Conservation (phyloP, 176 grass and related monocot genomes). For the Neostapfia colusana region DNA sequence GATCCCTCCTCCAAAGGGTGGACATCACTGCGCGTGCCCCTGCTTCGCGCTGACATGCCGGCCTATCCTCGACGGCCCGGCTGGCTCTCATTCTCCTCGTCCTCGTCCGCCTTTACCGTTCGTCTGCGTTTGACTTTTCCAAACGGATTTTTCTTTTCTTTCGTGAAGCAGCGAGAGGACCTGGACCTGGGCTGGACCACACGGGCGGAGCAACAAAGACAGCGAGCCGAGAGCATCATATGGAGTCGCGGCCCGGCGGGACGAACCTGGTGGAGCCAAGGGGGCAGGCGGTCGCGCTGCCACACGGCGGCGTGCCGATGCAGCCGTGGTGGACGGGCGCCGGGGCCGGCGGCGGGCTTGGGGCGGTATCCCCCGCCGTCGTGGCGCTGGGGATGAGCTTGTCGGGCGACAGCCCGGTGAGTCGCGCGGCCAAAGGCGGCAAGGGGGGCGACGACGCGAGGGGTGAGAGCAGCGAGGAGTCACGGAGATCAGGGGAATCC, state of each 20-base stretch:
- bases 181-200: too few species aligned
- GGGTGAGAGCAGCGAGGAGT: slow-evolving; percentile 50
- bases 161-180: too few species aligned
- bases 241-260: slow-evolving; percentile 42
- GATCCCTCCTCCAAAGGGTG: neutral
- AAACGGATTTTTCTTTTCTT: neutral
- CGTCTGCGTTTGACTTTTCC: slow-evolving; percentile 25
- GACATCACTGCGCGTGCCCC: neutral
- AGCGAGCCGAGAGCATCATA: neutral
- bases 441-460: slow-evolving; percentile 25
- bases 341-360: slow-evolving; percentile 38
- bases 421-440: neutral
- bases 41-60: neutral
- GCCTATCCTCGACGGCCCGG: neutral
- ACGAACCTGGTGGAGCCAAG: slow-evolving; percentile 43
- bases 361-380: slow-evolving; percentile 52
- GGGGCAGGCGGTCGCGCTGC: slow-evolving; percentile 36
- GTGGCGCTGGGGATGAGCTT: slow-evolving; percentile 49
- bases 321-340: slow-evolving; percentile 57
- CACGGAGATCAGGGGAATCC: slow-evolving; percentile 40
- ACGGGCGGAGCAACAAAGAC: too few species aligned
- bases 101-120: neutral
- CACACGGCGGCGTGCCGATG: slow-evolving; percentile 31
- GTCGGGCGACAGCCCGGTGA: slow-evolving; percentile 34
- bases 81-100: neutral